Percentiles rank a stretch among this genome's conserved stretches.
Evolutionary conservation across 257 asterid genomes (phyloP).

Genomic region (Solanum medicagineum): DNA sequence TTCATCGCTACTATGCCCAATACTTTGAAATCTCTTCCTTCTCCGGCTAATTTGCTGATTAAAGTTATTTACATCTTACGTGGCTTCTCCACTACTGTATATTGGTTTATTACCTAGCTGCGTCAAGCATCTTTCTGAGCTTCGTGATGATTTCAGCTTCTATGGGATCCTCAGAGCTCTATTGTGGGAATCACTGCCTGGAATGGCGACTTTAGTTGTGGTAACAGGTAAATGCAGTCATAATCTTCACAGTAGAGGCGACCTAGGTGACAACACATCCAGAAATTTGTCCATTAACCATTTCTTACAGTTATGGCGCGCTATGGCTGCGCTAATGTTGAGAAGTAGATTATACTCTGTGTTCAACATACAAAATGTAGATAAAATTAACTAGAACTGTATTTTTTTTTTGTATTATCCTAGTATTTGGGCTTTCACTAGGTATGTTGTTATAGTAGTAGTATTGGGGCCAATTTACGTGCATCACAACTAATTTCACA

Average conservation of each 20-base stretch:
- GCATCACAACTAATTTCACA: not conserved
- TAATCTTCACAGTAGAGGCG: not conserved
- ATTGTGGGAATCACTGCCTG: not conserved
- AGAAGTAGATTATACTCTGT: not conserved
- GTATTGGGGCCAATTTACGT: fast-evolving
- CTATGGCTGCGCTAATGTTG: not conserved
- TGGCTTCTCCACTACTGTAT: not conserved
- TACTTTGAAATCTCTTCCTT: not conserved
- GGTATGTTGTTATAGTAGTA: too few species aligned
- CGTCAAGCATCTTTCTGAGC: not conserved
- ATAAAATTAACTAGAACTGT: not conserved
- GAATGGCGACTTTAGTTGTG: not conserved
- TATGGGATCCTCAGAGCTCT: not conserved
- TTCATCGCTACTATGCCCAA: not conserved
- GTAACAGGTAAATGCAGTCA: not conserved
- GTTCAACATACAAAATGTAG: not conserved
- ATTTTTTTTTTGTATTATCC: not conserved
- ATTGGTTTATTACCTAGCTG: not conserved
- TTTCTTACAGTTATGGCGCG: not conserved
- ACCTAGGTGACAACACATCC: not conserved
- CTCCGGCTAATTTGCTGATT: not conserved
- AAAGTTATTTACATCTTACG: not conserved
- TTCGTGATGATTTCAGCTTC: not conserved
- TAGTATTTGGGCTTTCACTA: not conserved
- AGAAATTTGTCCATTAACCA: not conserved